Evolutionary conservation across 2,329 filamentous ascomycete species (phyloP), one percentile per base, ranked within the genome.

Genomic region (Ceratocystis alfenasii): DNA sequence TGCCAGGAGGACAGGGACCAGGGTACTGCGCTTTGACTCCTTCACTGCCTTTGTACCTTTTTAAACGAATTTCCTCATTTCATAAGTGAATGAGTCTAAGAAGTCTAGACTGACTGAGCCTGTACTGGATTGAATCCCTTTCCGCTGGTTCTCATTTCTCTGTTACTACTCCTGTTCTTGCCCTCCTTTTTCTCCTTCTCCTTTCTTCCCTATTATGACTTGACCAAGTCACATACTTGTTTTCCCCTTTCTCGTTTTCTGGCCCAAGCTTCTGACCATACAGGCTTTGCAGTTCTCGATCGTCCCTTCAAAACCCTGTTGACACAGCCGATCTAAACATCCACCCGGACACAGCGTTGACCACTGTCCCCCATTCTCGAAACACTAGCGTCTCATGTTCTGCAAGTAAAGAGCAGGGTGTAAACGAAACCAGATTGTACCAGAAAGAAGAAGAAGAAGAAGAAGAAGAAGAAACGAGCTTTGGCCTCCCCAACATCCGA

Each of bases 341-440:
- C 7, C 28, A 59, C 17, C 30, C 55, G 30, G 7, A 17, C 55
- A 36, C 55, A 36, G 55, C 55, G 55, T 59, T 59, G 55, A 33
- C 46, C 25, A 41, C 45, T 63, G 17, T 22, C 44, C 36, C 61
- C 44, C 61, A 50, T 33, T 63, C 45, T 65, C 65, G 62, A 67
- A 67, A 67, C 65, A 67, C 65, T 22, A 63, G 64, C 60, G 64
- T 66, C 59, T 66, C 64, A 66, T 46, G 5, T 62, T 55, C 55
- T 45, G 59, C 57, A 46, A 25, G 28, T 59, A 3, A 59, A 59
- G 55, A 59, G 33, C 55, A 59, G 28, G 55, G 57, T 28, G 20
- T 33, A 55, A 22, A 53, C 63, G 12, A 50, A 57, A 41, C 22
- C 17, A 44, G 8, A 15, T 20, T 60, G 46, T 30, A 22, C 33